Evolutionary conservation across 768 basidiomycete genomes (phyloP), one percentile per base, ranked within the genome.

Genomic region (Crepidotus variabilis): DNA sequence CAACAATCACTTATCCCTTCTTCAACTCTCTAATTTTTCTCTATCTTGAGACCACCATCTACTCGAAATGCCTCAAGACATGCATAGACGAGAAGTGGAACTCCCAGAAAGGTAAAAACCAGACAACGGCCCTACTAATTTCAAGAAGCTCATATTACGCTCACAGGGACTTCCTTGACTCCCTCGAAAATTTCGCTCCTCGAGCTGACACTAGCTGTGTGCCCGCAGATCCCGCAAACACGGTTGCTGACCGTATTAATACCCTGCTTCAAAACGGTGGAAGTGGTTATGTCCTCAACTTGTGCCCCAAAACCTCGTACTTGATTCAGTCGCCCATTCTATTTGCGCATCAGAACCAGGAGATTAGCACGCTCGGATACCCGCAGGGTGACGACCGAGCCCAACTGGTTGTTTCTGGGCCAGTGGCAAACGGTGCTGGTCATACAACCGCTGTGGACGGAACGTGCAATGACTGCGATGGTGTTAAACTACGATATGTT

Each of bases 331-430:
- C 82, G 2, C 85, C 89, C 0, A 76, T 94, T 50, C 69, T 78
- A 32, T 92, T 91, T 62, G 75, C 84, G 0, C 79, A 83, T 10
- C 75, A 80, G 0, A 75, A 85, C 61, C 87, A 94, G 70, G 92
- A 94, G 71, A 92, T 94, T 48, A 89, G 84, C 61, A 94, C 92
- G 0, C 62, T 76, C 6, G 90, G 89, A 14, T 88, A 92, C 58
- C 92, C 92, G 0, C 82, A 78, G 0, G 89, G 78, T 20, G 73
- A 79, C 52, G 74, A 77, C 9, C 78, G 92, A 57, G 92, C 92
- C 5, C 82, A 78, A 2, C 77, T 94, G 14, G 75, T 86, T 34
- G 87, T 94, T 9, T 71, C 71, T 60, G 92, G 92, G 1, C 77
- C 86, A 10, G 79, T 85, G 0, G 60, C 67, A 13, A 80, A 87